Base-by-base conservation (phyloP, 2,329 filamentous ascomycete species). In the Myriosclerotinia duriaeana region DNA sequence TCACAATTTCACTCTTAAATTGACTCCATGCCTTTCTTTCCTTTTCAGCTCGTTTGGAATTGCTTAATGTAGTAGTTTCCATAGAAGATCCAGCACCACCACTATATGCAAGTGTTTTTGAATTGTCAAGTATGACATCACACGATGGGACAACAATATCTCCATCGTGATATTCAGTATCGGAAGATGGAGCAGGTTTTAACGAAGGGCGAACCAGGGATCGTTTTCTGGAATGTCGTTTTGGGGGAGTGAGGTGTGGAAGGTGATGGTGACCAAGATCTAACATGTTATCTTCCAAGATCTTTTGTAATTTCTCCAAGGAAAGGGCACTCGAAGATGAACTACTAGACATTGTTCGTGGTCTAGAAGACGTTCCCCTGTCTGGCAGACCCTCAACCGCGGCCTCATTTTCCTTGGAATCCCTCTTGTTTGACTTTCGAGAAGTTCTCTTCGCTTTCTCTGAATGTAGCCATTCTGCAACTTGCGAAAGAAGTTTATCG, bases 1-100 rank as follows among this genome's bases (percentile, higher is more conserved):
- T 90, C 65, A 98, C 85, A 69, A 98, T 95, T 76, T 99, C 94
- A 68, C 88, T 89, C 78, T 97, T 97, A 83, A 97, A 99, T 11
- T 78, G 82, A n/a, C 85, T 76, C 95, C 94, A 97, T 3, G 88
- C 88, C 74, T 91, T 88, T 53, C 82, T 85, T 68, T 94, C 91
- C 75, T 90, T 92, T 42, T 85, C 82, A 50, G 82, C 82, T 67
- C 79, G 80, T 65, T 80, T 81, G 61, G 78, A 80, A 3, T 78
- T 78, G 54, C 78, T 75, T 3, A 79, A 76, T 5, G 80, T 77
- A 34, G 68, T 53, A 6, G 79, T 78, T 6, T 78, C 78, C n/a
- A 73, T 70, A 14, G 80, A 79, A 20, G 74, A 74, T 50, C 73
- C 73, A 12, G 69, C 61, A 20, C 76, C 77, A 36, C 86, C 86